Percentiles rank a stretch among this genome's conserved stretches.
These are phyloP conservation scores for Elongisporangium undulatum DNA, from an alignment of 352 stramenopile genomes.

Conservation along the genomic window DNA sequence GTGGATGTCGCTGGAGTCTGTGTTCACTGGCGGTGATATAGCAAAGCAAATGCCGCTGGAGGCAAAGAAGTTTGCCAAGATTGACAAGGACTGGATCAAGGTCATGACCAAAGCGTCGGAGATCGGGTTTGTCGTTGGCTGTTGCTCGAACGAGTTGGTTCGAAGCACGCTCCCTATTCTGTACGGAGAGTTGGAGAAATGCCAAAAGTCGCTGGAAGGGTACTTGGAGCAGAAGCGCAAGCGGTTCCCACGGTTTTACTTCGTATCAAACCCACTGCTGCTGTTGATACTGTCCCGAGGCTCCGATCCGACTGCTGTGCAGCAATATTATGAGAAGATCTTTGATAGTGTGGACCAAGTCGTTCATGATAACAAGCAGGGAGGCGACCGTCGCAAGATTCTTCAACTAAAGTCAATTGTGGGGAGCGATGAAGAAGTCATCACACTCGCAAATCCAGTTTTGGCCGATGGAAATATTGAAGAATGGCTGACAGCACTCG, in stretches of 20 bases:
- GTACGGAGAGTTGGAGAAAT: slow-evolving; percentile 89
- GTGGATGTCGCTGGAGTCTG: slow-evolving; percentile 88
- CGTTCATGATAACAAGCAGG: slow-evolving; percentile 44
- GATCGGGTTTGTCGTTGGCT: slow-evolving; percentile 69
- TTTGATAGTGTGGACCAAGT: slow-evolving; percentile 81
- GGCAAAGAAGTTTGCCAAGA: slow-evolving; percentile 91
- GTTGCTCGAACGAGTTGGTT: slow-evolving; percentile 82
- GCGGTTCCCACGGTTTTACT: slow-evolving; percentile 92
- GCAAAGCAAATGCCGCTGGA: slow-evolving; percentile 91
- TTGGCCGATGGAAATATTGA: slow-evolving; percentile 77
- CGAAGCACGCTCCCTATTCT: slow-evolving; percentile 83
- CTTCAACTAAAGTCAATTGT: slow-evolving; percentile 71
- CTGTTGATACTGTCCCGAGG: slow-evolving; percentile 87
- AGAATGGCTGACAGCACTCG: slow-evolving; percentile 68
- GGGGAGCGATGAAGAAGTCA: slow-evolving; percentile 70
- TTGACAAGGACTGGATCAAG: slow-evolving; percentile 91
- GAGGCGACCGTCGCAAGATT: slow-evolving; percentile 52
- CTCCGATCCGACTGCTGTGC: slow-evolving; percentile 66
- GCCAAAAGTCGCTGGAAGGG: slow-evolving; percentile 88
- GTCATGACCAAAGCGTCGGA: slow-evolving; percentile 84
- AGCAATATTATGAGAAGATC: slow-evolving; percentile 89
- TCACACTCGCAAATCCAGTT: slow-evolving; percentile 49
- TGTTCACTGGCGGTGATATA: slow-evolving; percentile 92
- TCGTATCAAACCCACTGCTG: slow-evolving; percentile 89
- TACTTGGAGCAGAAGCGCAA: slow-evolving; percentile 91